Evolutionary conservation across 768 basidiomycete genomes (phyloP).

Genomic region (Suillus discolor): DNA sequence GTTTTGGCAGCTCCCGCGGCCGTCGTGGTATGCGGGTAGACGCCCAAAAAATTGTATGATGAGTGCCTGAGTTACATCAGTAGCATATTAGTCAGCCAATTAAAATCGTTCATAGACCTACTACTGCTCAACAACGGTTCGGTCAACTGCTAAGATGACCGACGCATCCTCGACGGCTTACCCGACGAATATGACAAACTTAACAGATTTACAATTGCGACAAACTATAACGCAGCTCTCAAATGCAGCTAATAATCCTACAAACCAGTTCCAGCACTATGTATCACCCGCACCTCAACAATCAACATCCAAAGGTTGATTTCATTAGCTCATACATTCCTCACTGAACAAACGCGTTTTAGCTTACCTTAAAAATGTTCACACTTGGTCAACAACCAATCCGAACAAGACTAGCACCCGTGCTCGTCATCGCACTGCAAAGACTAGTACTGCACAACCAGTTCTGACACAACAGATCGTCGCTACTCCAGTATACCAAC

Average conservation of each 20-base stretch:
- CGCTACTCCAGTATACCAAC: constrained; percentile 41
- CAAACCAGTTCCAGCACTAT: constrained; percentile 37
- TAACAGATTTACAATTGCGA: constrained; percentile 65
- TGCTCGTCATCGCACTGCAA: constrained; percentile 37
- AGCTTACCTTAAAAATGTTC: constrained; percentile 72
- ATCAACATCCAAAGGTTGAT: constrained; percentile 32
- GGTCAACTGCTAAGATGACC: constrained; percentile 22
- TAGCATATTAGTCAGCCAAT: too few relatives aligned
- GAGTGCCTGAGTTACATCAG: too few relatives aligned
- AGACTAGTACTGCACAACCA: constrained; percentile 41
- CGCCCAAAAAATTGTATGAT: too few relatives aligned
- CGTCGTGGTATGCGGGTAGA: too few relatives aligned
- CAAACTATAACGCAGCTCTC: constrained; percentile 62
- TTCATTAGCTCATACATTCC: background rate
- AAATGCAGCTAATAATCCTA: constrained; percentile 35
- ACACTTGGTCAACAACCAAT: constrained; percentile 65
- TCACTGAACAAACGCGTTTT: constrained; percentile 11
- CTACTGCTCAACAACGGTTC: background rate
- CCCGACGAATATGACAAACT: constrained; percentile 39
- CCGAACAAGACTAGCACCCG: constrained; percentile 48
- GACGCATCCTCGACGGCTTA: constrained; percentile 34
- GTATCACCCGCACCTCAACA: constrained; percentile 31
- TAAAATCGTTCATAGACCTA: too few relatives aligned
- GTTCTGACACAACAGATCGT: constrained; percentile 33
- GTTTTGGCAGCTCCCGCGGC: too few relatives aligned